Evolutionary conservation across 192 early-diverging fungal genomes (phyloP).

Genomic region (Dimargaris xerosporica): DNA sequence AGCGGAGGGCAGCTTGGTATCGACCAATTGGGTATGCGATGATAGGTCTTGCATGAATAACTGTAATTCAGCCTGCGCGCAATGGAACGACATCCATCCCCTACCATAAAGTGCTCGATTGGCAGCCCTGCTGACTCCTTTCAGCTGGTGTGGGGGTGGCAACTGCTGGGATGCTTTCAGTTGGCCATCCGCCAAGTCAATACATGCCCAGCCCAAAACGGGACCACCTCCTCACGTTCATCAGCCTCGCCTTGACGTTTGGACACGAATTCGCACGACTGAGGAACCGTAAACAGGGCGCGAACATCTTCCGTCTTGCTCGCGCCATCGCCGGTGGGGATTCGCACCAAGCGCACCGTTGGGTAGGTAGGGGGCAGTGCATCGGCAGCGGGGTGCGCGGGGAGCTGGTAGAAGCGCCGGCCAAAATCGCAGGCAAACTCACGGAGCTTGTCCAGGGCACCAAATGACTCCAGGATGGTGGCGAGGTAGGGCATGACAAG

Average conservation of each 20-base stretch:
- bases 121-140: too few relatives aligned
- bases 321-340: not conserved
- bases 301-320: not conserved
- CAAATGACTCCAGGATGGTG: constrained; percentile 73
- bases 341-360: not conserved
- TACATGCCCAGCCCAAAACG: not conserved
- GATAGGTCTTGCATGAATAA: too few relatives aligned
- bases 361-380: not conserved
- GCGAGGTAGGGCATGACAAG: constrained; percentile 74
- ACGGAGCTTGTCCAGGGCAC: constrained; percentile 61
- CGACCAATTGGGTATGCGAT: too few relatives aligned
- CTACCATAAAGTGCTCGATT: too few relatives aligned
- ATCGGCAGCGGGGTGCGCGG: constrained; percentile 21
- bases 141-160: too few relatives aligned
- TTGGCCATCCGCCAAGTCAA: too few relatives aligned
- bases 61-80: too few relatives aligned
- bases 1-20: too few relatives aligned
- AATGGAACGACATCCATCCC: too few relatives aligned
- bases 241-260: not conserved
- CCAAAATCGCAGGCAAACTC: constrained; percentile 79
- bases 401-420: constrained; percentile 68
- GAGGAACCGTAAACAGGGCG: not conserved
- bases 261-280: not conserved
- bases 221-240: not conserved
- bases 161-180: too few relatives aligned